Base-by-base conservation (phyloP, 2,329 filamentous ascomycete species). In the Aquanectria penicillioides region DNA sequence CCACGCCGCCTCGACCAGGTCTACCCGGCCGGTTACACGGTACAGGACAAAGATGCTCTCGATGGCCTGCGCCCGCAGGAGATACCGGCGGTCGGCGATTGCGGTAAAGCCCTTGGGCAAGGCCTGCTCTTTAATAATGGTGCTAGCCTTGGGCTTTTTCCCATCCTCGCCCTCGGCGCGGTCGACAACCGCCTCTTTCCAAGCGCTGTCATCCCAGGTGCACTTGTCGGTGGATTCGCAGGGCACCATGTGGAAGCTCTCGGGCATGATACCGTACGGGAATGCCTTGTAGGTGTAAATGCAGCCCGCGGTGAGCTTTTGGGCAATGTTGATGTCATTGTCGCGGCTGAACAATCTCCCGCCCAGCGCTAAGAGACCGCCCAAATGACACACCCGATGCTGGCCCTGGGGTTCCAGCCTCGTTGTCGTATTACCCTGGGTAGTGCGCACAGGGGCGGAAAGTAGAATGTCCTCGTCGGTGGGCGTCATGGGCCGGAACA, bases 81-180 rank as follows among this genome's bases (percentile, higher is more conserved):
- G 75, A 57, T 86, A 85, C 11, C 80, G 77, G 0, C 81, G 69
- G 56, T 85, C 82, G 0, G 75, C 80, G 37, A 79, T 75, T 59
- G 86, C 83, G 50, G 83, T 88, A 75, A 92, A 93, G 1, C 91
- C 91, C 7, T 83, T 80, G 4, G 76, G 77, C 3, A 83, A 67
- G 25, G 58, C 62, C 28, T 71, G 58, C n/a, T 70, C 55, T 5
- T 64, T 59, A 57, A 75, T 72, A 52, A 71, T 63, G 36, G 60
- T 47, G 36, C 74, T 69, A 8, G 63, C 63, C 20, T 61, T 57
- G 15, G 55, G 36, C 3, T 55, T 20, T 68, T 67, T 29, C 40
- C 66, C 63, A 51, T 56, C 69, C 63, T 75, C 33, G 23, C 61
- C 61, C 37, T 63, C 63, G 26, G 50, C 62, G n/a, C 54, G 62